Conservation (phyloP, 169 alveolate genomes). For the Eimeria mitis region DNA sequence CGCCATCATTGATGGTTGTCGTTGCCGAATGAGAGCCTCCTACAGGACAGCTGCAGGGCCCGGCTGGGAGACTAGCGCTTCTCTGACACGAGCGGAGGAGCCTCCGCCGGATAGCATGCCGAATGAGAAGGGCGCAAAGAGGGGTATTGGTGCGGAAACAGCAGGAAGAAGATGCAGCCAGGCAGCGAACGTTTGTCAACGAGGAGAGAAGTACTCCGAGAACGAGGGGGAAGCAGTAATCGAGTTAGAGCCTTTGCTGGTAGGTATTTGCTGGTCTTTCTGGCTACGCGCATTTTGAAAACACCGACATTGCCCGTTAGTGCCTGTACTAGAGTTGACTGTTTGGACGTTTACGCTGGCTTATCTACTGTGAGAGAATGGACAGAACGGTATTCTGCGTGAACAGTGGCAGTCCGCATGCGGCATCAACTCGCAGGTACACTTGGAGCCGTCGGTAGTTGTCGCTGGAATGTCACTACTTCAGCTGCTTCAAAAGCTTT, state of each 20-base stretch:
- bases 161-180: neutral
- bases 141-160: neutral
- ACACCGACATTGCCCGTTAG: neutral
- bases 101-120: neutral
- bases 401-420: neutral
- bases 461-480: constrained; percentile 23
- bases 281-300: neutral
- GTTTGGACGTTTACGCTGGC: neutral
- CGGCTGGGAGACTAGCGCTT: neutral
- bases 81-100: neutral
- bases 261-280: neutral
- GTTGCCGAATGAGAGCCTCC: constrained; percentile 24
- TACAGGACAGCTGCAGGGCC: neutral
- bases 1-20: constrained; percentile 44
- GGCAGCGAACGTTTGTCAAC: neutral
- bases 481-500: neutral
- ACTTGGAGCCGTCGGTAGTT: constrained; percentile 25
- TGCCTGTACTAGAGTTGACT: neutral
- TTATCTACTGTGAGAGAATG: neutral
- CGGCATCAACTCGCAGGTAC: constrained; percentile 37
- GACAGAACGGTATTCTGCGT: neutral
- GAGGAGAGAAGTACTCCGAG: neutral
- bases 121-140: neutral
- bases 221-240: neutral
- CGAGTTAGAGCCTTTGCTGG: constrained; percentile 55